A percentile compares a stretch with the other conserved stretches of the same genome.
Conservation (phyloP, 1,139 yeast genomes). For the Magnusiomyces suaveolens region DNA sequence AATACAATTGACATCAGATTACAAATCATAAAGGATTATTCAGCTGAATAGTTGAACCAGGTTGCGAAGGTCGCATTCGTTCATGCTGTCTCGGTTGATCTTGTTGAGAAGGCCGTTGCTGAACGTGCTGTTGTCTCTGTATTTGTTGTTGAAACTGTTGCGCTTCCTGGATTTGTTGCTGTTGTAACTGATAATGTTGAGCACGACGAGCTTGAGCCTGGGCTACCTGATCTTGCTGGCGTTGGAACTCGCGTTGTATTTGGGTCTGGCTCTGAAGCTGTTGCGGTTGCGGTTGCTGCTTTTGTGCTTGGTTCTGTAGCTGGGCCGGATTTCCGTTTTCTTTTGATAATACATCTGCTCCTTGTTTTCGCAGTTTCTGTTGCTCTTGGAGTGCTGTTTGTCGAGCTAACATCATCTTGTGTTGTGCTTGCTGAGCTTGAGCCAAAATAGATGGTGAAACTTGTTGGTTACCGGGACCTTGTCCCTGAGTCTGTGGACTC, state of each 20-base stretch:
- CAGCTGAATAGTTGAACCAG: neutral
- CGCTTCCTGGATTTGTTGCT: neutral
- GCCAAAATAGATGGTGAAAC: constrained; percentile 12
- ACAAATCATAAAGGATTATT: neutral
- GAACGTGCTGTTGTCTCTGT: constrained; percentile 3
- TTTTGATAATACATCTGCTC: neutral
- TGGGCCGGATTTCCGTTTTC: neutral
- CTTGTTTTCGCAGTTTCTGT: constrained; percentile 4
- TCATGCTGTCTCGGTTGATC: constrained; percentile 3
- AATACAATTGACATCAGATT: too few relatives aligned
- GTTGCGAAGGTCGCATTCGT: constrained; percentile 4
- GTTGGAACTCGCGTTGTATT: neutral
- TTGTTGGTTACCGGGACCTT: neutral
- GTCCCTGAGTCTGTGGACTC: neutral
- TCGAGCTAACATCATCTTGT: constrained; percentile 10
- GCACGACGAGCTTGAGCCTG: constrained; percentile 6
- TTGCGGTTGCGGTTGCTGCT: constrained; percentile 3
- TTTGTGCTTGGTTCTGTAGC: constrained; percentile 2
- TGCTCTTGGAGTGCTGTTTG: constrained; percentile 1
- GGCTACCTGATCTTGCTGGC: neutral
- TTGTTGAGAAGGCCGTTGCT: constrained; percentile 1
- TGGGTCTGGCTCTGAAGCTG: neutral
- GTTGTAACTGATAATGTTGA: constrained; percentile 2
- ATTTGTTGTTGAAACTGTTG: neutral
- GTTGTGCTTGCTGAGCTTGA: constrained; percentile 14